Evolutionary conservation across 2,329 filamentous ascomycete species (phyloP).

Genomic region (Juglanconis sp.): DNA sequence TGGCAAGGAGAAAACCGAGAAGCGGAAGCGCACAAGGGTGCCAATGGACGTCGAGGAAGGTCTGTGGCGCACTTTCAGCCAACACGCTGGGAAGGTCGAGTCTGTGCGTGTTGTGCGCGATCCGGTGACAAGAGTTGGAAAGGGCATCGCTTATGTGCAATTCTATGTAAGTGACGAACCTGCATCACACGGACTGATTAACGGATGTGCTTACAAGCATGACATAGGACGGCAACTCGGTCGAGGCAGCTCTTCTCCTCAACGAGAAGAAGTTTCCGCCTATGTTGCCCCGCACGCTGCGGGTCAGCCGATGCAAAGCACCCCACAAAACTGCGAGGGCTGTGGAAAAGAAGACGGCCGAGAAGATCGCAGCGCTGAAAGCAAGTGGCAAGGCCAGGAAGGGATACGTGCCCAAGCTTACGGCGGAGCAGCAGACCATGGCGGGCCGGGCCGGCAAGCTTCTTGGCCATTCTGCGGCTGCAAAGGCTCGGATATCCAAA

Average conservation of each 20-base stretch:
- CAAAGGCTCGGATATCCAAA: constrained; percentile 7
- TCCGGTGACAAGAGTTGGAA: constrained; percentile 84
- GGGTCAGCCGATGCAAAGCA: constrained; percentile 83
- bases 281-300: constrained; percentile 82
- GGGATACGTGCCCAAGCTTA: constrained; percentile 66
- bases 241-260: constrained; percentile 85
- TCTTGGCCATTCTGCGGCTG: constrained; percentile 65
- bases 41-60: constrained; percentile 91
- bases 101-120: constrained; percentile 91
- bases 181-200: neutral
- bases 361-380: constrained; percentile 12
- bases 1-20: constrained; percentile 58
- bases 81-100: constrained; percentile 76
- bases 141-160: constrained; percentile 96
- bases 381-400: constrained; percentile 29
- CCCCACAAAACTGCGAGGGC: constrained; percentile 57
- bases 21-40: constrained; percentile 65
- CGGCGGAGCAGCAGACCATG: constrained; percentile 66
- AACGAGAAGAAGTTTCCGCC: constrained; percentile 92
- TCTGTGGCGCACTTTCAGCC: constrained; percentile 76
- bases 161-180: constrained; percentile 60
- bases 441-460: constrained; percentile 73
- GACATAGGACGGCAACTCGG: constrained; percentile 70
- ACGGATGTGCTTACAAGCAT: neutral
- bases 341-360: constrained; percentile 46